Percentiles rank a stretch among this genome's conserved stretches.
These are phyloP conservation scores for Albugo candida DNA, from an alignment of 352 stramenopile genomes.

Conservation along the genomic window DNA sequence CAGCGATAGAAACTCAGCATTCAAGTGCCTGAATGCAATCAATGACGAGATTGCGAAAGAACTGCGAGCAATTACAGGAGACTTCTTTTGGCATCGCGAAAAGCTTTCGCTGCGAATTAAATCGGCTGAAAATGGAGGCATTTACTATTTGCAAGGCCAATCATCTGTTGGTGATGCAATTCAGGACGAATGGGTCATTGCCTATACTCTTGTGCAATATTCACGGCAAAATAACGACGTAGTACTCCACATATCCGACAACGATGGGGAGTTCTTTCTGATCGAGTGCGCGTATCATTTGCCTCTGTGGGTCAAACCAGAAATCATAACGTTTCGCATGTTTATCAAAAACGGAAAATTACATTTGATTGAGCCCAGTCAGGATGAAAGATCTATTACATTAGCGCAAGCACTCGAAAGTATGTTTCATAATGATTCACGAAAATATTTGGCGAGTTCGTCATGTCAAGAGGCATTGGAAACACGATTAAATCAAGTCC, in stretches of 20 bases:
- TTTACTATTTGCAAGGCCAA: constrained; percentile 7
- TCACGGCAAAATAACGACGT: constrained; percentile 15
- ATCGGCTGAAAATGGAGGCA: neutral
- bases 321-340: constrained; percentile 25
- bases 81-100: constrained; percentile 36
- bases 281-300: constrained; percentile 53
- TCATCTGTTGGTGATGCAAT: constrained; percentile 33
- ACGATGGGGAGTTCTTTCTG: constrained; percentile 56
- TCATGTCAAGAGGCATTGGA: constrained; percentile 22
- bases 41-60: no score
- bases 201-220: constrained; percentile 24
- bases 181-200: constrained; percentile 51
- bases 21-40: no score
- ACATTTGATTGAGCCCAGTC: constrained; percentile 14
- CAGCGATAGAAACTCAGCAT: no score
- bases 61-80: constrained; percentile 12
- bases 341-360: constrained; percentile 23
- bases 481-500: constrained; percentile 18
- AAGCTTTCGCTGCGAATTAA: constrained; percentile 18
- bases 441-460: constrained; percentile 10
- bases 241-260: constrained; percentile 20
- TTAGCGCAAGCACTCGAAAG: constrained; percentile 2
- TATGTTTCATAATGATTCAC: neutral
- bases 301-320: constrained; percentile 40
- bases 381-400: neutral